Percentiles rank a stretch among this genome's conserved stretches.
Conservation (phyloP, 768 basidiomycete genomes). For the Rossbeevera mucosa region DNA sequence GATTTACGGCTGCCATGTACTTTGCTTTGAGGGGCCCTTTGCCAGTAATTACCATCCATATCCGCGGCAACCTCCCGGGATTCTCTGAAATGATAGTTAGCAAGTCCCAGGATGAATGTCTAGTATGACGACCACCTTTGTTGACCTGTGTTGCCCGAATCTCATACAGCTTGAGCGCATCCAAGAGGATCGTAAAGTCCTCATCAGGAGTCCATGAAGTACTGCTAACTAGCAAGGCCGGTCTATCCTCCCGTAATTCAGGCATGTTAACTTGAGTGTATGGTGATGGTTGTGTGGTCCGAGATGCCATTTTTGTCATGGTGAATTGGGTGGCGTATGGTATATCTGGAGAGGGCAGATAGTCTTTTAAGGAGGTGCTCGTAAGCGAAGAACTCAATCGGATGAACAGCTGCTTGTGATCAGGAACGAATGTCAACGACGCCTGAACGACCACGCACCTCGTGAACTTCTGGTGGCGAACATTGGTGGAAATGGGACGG, state of each 20-base stretch:
- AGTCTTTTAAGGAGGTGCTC: constrained; percentile 37
- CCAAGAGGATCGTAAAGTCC: constrained; percentile 81
- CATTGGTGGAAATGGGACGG: constrained; percentile 77
- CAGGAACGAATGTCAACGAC: neutral
- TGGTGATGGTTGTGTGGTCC: constrained; percentile 19
- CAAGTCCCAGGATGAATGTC: neutral
- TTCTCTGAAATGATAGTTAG: constrained; percentile 9
- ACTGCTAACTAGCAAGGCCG: constrained; percentile 83
- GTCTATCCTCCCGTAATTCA: constrained; percentile 61
- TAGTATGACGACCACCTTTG: constrained; percentile 5
- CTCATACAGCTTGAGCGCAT: constrained; percentile 72
- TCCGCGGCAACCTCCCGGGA: constrained; percentile 52
- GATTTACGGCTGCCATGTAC: constrained; percentile 69
- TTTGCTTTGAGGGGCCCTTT: constrained; percentile 72
- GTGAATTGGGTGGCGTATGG: constrained; percentile 68
- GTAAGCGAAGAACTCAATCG: constrained; percentile 40
- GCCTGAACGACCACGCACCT: constrained; percentile 42
- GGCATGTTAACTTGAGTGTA: constrained; percentile 35
- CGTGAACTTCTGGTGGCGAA: constrained; percentile 67
- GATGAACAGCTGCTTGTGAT: constrained; percentile 42
- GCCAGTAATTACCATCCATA: constrained; percentile 85
- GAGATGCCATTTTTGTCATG: constrained; percentile 23
- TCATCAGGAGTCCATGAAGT: constrained; percentile 99
- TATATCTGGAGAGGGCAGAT: constrained; percentile 47
- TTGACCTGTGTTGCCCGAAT: constrained; percentile 39